These are phyloP conservation scores for Polyporus arcularius DNA, from an alignment of 768 basidiomycete genomes.

Conservation along the genomic window DNA sequence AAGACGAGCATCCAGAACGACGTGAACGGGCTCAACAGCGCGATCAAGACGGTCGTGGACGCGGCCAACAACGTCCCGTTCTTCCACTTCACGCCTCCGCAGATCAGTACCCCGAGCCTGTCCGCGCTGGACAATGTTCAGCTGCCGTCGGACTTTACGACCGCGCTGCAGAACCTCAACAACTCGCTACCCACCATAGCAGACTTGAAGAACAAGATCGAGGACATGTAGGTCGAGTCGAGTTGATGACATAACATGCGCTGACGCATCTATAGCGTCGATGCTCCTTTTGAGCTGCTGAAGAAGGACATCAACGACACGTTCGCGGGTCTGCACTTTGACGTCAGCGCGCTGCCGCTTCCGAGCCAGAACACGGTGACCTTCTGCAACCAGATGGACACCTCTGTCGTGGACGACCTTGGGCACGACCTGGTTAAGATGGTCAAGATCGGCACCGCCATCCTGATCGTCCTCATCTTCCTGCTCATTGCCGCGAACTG, in stretches of 20 bases:
- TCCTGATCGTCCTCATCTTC: slow-evolving; percentile 72
- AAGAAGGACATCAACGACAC: slow-evolving; percentile 91
- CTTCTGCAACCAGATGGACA: slow-evolving; percentile 81
- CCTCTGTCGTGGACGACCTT: slow-evolving; percentile 83
- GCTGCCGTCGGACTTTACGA: slow-evolving; percentile 76
- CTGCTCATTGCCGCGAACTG: slow-evolving; percentile 74
- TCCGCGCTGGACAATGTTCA: slow-evolving; percentile 73
- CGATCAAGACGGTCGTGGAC: slow-evolving; percentile 62
- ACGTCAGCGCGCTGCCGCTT: slow-evolving; percentile 73
- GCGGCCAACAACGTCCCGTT: slow-evolving; percentile 57
- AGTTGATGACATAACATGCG: background rate
- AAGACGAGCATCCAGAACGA: slow-evolving; percentile 75
- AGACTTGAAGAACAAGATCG: slow-evolving; percentile 68
- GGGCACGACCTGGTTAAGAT: slow-evolving; percentile 77
- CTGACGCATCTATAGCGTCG: slow-evolving; percentile 49
- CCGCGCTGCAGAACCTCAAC: slow-evolving; percentile 76
- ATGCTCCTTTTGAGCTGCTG: slow-evolving; percentile 84
- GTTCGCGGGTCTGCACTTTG: slow-evolving; percentile 70
- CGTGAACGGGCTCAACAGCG: slow-evolving; percentile 65
- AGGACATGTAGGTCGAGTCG: slow-evolving; percentile 57
- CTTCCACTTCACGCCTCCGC: slow-evolving; percentile 64
- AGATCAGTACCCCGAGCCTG: slow-evolving; percentile 76
- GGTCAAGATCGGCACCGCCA: slow-evolving; percentile 74
- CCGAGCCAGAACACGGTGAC: slow-evolving; percentile 67
- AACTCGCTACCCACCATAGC: slow-evolving; percentile 75